These are phyloP conservation scores for Fraxinus sp. DNA, from an alignment of 305 asterid species.

Conservation along the genomic window DNA sequence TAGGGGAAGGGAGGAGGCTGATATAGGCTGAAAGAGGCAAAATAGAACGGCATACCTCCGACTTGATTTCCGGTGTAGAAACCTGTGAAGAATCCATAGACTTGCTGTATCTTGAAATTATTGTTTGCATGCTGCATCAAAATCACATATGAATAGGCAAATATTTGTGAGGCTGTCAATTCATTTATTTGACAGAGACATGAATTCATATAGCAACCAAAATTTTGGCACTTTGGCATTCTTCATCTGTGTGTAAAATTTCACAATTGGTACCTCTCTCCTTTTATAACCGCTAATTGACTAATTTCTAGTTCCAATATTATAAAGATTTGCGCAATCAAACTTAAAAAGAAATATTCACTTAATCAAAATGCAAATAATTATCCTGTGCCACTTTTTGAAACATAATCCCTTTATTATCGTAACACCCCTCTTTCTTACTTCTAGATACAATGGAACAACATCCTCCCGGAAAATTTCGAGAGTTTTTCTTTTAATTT, in stretches of 20 bases:
- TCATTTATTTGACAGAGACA: not conserved
- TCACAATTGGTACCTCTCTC: not conserved
- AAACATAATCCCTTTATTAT: not conserved
- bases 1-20: not conserved
- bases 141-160: not conserved
- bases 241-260: not conserved
- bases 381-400: not conserved
- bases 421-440: not conserved
- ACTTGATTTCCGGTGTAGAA: slow-evolving; percentile 37
- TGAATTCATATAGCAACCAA: not conserved
- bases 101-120: slow-evolving; percentile 51
- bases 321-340: not conserved
- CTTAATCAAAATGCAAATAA: not conserved
- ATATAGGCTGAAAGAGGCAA: not conserved
- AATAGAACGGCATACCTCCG: slow-evolving; percentile 39
- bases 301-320: not conserved
- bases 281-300: not conserved
- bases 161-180: not conserved
- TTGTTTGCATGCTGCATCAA: slow-evolving; percentile 58
- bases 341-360: not conserved
- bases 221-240: not conserved
- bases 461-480: not conserved
- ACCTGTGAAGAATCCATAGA: slow-evolving; percentile 26
- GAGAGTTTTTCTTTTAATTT: too few species aligned
- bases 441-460: not conserved